Conservation (phyloP, 768 basidiomycete genomes). For the Antrodiella citrinella region DNA sequence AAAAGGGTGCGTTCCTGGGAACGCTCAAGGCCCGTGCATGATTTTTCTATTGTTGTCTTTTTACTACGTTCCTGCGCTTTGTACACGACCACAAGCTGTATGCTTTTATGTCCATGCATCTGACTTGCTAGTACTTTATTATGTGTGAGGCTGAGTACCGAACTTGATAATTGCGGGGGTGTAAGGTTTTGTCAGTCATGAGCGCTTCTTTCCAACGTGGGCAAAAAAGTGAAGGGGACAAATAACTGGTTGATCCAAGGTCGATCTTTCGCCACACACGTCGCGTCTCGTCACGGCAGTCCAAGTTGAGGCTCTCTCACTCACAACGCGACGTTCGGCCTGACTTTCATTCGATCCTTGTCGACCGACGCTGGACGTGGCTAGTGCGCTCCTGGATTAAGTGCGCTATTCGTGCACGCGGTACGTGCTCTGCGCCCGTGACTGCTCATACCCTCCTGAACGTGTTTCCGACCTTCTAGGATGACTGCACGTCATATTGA, state of each 20-base stretch:
- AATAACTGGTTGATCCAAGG: too few species aligned
- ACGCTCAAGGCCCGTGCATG: constrained; percentile 79
- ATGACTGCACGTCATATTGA: constrained; percentile 72
- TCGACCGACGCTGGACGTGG: constrained; percentile 7
- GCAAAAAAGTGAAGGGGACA: too few species aligned
- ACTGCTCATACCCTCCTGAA: neutral
- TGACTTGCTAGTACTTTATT: too few species aligned
- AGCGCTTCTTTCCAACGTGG: too few species aligned
- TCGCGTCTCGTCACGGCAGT: neutral
- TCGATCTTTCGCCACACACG: too few species aligned
- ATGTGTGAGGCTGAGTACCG: too few species aligned
- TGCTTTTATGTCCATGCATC: constrained; percentile 9
- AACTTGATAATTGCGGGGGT: too few species aligned
- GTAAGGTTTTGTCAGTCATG: too few species aligned
- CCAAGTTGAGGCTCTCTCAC: neutral
- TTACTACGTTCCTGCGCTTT: constrained; percentile 22
- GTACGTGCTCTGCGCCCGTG: constrained; percentile 3
- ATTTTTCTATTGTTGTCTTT: constrained; percentile 29
- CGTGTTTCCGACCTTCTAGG: constrained; percentile 27
- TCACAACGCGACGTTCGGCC: neutral
- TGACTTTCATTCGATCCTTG: neutral
- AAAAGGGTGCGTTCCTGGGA: constrained; percentile 93
- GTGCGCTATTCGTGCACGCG: constrained; percentile 14
- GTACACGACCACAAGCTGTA: neutral
- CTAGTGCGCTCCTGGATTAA: constrained; percentile 7